These are phyloP conservation scores for Hypoxylon trugodes DNA, from an alignment of 495 filamentous ascomycete species.

Conservation along the genomic window DNA sequence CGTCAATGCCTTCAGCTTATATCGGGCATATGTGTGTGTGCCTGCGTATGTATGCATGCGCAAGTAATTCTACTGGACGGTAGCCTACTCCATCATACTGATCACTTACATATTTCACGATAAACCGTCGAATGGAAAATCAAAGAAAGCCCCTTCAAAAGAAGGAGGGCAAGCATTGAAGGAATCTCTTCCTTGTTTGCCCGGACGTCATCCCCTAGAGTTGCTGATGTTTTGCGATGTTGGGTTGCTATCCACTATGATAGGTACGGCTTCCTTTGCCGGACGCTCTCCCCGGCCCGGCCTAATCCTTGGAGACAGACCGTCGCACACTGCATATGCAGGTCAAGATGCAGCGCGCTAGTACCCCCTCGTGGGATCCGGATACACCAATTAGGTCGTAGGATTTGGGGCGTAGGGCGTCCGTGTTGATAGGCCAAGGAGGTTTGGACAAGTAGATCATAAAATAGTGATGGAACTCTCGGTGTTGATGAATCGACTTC, in stretches of 20 bases:
- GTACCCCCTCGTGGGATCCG: conserved; percentile 6
- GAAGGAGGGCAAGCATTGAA: conserved; percentile 11
- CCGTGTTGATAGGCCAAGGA: not conserved
- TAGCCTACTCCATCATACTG: not conserved
- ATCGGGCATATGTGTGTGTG: not conserved
- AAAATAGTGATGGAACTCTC: not conserved
- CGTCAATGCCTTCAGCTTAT: too few relatives aligned
- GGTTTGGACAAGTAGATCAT: not conserved
- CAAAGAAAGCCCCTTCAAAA: conserved; percentile 12
- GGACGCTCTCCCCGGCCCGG: conserved; percentile 5
- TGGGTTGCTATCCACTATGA: conserved; percentile 22
- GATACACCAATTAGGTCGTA: conserved; percentile 13
- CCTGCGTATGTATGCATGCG: not conserved
- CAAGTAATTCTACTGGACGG: not conserved
- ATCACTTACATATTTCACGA: conserved; percentile 26
- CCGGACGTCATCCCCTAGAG: conserved; percentile 30
- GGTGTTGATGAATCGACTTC: too few relatives aligned
- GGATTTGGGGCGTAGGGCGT: conserved; percentile 6
- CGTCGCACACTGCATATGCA: conserved; percentile 27
- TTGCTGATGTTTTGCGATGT: conserved; percentile 34
- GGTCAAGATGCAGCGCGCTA: conserved; percentile 30
- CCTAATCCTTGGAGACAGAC: conserved; percentile 31
- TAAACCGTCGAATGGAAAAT: conserved; percentile 18
- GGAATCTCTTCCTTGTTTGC: conserved; percentile 31
- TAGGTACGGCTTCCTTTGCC: conserved; percentile 33